Conservation (phyloP, 306 rosid genomes). For the Luffa aegyptiaca region DNA sequence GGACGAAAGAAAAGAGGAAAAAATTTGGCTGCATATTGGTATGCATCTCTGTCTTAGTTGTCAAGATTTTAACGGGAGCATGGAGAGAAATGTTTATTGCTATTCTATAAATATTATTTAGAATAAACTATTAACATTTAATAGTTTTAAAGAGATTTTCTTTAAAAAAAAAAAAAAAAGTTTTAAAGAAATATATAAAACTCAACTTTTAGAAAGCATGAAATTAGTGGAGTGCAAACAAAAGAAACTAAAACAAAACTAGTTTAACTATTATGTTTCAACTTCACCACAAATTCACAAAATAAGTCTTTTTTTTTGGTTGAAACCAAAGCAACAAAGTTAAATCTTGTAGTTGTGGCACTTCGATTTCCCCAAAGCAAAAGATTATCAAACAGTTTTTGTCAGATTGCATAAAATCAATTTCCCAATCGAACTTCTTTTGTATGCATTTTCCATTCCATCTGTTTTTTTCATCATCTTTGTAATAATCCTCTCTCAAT, state of each 20-base stretch:
- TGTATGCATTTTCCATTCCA: neutral
- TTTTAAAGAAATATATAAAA: no score
- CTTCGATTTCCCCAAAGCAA: slow-evolving; percentile 1
- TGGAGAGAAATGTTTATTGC: no score
- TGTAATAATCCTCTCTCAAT: neutral
- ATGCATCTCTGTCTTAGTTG: no score
- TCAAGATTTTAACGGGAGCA: no score
- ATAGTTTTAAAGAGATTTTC: no score
- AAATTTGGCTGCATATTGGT: no score
- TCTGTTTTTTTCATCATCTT: neutral
- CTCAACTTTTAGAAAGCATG: no score
- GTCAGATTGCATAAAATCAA: neutral
- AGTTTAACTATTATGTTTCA: neutral
- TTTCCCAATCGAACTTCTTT: neutral
- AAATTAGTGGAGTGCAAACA: neutral
- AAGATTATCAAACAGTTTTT: neutral
- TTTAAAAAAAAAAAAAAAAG: no score
- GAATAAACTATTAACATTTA: no score
- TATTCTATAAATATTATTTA: no score
- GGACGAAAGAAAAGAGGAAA: no score
- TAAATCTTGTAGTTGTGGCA: neutral
- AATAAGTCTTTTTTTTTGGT: neutral
- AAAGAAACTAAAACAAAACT: neutral
- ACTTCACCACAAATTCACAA: neutral
- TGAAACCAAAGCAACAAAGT: neutral